phyloP scores from a whole-genome alignment of 2,329 filamentous ascomycete species.

The Trichoderma aggressivum region DNA sequence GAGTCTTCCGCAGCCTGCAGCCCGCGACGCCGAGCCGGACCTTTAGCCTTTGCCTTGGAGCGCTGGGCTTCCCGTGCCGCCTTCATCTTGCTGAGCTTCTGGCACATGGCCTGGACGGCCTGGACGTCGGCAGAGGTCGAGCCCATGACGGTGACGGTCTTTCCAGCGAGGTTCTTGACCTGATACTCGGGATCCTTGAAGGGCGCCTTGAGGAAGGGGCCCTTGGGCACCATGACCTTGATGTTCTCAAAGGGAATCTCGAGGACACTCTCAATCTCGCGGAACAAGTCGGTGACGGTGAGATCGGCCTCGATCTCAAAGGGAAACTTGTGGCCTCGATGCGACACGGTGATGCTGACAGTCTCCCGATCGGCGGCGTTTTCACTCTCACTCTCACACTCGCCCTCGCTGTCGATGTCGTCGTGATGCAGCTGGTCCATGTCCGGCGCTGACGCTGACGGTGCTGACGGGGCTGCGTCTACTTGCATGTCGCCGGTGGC shows the following conservation, averaged over 20 bases:
- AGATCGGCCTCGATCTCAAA: constrained; percentile 33
- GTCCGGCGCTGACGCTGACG: neutral
- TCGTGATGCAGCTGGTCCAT: neutral
- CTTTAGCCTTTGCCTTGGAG: constrained; percentile 29
- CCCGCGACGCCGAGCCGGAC: constrained; percentile 15
- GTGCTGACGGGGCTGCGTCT: neutral
- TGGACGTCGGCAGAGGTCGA: constrained; percentile 58
- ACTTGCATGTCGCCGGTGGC: neutral
- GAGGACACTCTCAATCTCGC: constrained; percentile 52
- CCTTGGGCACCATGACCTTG: constrained; percentile 65
- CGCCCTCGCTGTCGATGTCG: neutral
- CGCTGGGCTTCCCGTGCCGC: constrained; percentile 36
- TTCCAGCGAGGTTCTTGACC: constrained; percentile 48
- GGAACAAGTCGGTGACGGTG: constrained; percentile 57
- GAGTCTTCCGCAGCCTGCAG: constrained; percentile 46
- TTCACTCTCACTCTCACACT: neutral
- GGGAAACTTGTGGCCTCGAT: constrained; percentile 10
- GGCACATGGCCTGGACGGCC: constrained; percentile 49
- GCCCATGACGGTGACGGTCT: constrained; percentile 65
- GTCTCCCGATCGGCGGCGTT: neutral
- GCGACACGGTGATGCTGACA: constrained; percentile 4
- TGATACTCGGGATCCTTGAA: constrained; percentile 56
- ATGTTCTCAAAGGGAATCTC: constrained; percentile 61
- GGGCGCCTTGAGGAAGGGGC: constrained; percentile 61
- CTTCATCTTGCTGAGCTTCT: constrained; percentile 48